Evolutionary conservation across 2,329 filamentous ascomycete species (phyloP).

Genomic region (Atkinsonella hypoxylon): DNA sequence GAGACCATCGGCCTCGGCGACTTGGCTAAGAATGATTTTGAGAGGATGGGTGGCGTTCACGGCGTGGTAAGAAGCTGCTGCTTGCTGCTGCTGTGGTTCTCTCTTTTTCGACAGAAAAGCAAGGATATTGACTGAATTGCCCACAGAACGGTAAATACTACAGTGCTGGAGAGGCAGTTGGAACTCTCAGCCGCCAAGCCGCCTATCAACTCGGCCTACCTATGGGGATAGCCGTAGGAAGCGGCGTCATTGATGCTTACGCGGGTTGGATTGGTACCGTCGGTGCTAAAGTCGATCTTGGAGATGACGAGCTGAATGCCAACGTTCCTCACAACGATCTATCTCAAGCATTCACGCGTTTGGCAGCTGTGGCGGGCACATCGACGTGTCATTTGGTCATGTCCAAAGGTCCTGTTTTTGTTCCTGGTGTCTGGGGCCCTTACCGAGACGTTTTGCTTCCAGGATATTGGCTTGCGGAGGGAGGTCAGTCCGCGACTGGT

Average conservation of each 20-base stretch:
- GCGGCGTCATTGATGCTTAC: constrained; percentile 95
- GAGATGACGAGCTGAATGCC: constrained; percentile 51
- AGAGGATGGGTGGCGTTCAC: constrained; percentile 86
- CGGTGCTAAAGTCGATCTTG: constrained; percentile 82
- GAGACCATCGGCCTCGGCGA: constrained; percentile 77
- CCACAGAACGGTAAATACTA: constrained; percentile 77
- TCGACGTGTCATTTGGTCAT: constrained; percentile 96
- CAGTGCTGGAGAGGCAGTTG: constrained; percentile 85
- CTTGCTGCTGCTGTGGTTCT: neutral
- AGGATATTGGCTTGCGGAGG: constrained; percentile 92
- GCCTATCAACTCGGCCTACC: constrained; percentile 73
- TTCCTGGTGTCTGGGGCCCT: constrained; percentile 91
- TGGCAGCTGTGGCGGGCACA: constrained; percentile 90
- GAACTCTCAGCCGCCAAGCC: constrained; percentile 71
- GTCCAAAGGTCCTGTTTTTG: constrained; percentile 86
- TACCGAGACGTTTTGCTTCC: constrained; percentile 91
- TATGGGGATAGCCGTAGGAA: constrained; percentile 81
- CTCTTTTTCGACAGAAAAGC: constrained; percentile 6
- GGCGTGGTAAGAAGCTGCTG: constrained; percentile 53
- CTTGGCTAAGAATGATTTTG: constrained; percentile 74
- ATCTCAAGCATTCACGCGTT: constrained; percentile 81
- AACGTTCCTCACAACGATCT: constrained; percentile 67
- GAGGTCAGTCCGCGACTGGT: constrained; percentile 90
- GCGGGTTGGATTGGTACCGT: constrained; percentile 98
- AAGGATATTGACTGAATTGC: neutral